A percentile compares a stretch with the other conserved stretches of the same genome.
Conservation (phyloP, 768 basidiomycete genomes). For the Porpolomopsis calyptriformis region DNA sequence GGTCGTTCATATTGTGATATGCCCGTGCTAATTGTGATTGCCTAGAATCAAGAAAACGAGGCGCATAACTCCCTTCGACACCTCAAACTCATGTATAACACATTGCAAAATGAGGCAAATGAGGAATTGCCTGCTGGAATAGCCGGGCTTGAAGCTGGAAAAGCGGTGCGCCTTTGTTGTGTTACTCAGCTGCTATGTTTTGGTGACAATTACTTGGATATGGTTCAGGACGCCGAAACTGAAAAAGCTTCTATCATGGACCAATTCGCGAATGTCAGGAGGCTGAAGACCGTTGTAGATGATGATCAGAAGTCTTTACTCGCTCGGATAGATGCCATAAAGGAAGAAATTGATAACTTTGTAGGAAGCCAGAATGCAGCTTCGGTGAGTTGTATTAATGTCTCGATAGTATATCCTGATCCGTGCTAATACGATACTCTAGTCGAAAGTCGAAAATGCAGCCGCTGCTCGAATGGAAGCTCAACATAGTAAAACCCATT, state of each 20-base stretch:
- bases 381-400: slow-evolving; percentile 35
- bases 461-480: slow-evolving; percentile 39
- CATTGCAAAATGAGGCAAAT: slow-evolving; percentile 49
- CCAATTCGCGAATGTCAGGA: slow-evolving; percentile 40
- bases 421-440: slow-evolving; percentile 5
- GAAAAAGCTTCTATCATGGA: slow-evolving; percentile 38
- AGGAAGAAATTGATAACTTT: slow-evolving; percentile 40
- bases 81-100: slow-evolving; percentile 27
- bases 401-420: not conserved
- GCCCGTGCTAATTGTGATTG: not conserved
- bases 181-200: not conserved
- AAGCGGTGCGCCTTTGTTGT: slow-evolving; percentile 31
- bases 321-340: slow-evolving; percentile 34
- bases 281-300: slow-evolving; percentile 39
- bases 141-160: slow-evolving; percentile 43
- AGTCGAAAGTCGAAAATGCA: slow-evolving; percentile 43
- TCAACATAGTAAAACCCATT: slow-evolving; percentile 39
- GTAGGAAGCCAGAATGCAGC: slow-evolving; percentile 32
- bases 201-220: not conserved
- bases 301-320: slow-evolving; percentile 33
- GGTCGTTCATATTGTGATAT: slow-evolving; percentile 1
- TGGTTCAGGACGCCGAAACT: slow-evolving; percentile 38
- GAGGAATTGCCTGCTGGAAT: slow-evolving; percentile 60
- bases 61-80: slow-evolving; percentile 17
- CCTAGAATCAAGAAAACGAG: slow-evolving; percentile 20